Conservation (phyloP, 192 early-diverging fungal genomes). For the Gigaspora rosea region DNA sequence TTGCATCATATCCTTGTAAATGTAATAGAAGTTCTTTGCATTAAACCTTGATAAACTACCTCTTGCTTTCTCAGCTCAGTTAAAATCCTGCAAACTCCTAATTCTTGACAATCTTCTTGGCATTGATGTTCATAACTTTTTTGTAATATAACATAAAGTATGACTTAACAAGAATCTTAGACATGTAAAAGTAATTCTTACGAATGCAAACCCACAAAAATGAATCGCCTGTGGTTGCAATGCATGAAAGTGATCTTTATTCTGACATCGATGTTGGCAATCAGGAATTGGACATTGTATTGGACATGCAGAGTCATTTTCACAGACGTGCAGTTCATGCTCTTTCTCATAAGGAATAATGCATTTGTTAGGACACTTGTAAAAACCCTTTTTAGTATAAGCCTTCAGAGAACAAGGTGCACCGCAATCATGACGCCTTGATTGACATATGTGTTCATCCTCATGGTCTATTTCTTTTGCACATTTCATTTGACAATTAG, state of each 20-base stretch:
- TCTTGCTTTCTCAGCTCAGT: conserved; percentile 14
- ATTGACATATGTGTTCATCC: conserved; percentile 22
- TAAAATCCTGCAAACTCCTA: conserved; percentile 26
- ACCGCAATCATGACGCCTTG: conserved; percentile 34
- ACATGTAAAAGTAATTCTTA: not conserved
- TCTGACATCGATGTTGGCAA: conserved; percentile 1
- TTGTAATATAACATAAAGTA: not conserved
- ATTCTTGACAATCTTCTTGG: conserved; percentile 2
- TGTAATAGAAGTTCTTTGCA: conserved; percentile 12
- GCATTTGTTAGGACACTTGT: conserved; percentile 19
- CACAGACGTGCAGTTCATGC: conserved; percentile 7
- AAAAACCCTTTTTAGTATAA: not conserved
- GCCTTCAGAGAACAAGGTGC: conserved; percentile 23
- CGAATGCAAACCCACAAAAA: conserved; percentile 28
- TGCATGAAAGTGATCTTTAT: conserved; percentile 24
- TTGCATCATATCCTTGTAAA: conserved; percentile 20
- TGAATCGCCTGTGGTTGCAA: not conserved
- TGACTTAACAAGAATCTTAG: not conserved
- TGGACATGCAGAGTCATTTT: conserved; percentile 20
- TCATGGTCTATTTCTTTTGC: conserved; percentile 30
- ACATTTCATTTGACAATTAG: conserved; percentile 28
- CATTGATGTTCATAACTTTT: conserved; percentile 31
- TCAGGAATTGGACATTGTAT: conserved; percentile 12
- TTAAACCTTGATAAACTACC: not conserved
- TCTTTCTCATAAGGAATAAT: conserved; percentile 16